These are phyloP conservation scores for Gastrodia elata DNA, from an alignment of 106 monocot genomes.

Conservation along the genomic window DNA sequence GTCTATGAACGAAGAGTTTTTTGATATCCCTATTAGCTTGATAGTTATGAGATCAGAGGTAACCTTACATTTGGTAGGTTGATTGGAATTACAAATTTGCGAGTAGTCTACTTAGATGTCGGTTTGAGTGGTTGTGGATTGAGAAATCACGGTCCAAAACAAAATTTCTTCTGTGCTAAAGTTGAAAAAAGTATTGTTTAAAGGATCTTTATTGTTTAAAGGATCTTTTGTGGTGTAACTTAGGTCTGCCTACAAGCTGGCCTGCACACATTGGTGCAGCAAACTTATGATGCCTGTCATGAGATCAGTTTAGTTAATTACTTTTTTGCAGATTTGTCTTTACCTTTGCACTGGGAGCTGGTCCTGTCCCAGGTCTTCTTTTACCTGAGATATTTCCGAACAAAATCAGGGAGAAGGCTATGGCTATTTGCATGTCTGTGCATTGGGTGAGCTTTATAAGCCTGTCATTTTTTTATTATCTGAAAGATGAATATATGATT, in stretches of 20 bases:
- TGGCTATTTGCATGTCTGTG: constrained; percentile 92
- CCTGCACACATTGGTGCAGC: too few relatives aligned
- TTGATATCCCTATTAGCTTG: background rate
- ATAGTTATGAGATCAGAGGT: background rate
- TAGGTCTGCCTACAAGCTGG: too few relatives aligned
- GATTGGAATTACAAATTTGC: background rate
- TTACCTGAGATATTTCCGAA: constrained; percentile 92
- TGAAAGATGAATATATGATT: background rate
- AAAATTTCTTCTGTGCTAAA: background rate
- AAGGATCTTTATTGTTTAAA: background rate
- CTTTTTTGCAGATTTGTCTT: constrained; percentile 64
- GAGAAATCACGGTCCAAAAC: background rate
- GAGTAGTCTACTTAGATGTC: background rate
- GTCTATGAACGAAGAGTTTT: too few relatives aligned
- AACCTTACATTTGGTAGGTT: background rate
- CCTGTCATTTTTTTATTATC: background rate
- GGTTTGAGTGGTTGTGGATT: background rate
- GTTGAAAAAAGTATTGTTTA: background rate
- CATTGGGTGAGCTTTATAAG: constrained; percentile 62
- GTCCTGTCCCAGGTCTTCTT: constrained; percentile 95
- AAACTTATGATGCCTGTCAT: background rate
- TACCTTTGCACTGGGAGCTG: constrained; percentile 83
- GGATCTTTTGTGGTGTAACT: too few relatives aligned
- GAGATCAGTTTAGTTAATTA: background rate
- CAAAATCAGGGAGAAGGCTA: constrained; percentile 86